Percentiles rank a stretch among this genome's conserved stretches.
Conservation (phyloP, 1,284 basidiomycete species). For the Trichosporon ovoides region DNA sequence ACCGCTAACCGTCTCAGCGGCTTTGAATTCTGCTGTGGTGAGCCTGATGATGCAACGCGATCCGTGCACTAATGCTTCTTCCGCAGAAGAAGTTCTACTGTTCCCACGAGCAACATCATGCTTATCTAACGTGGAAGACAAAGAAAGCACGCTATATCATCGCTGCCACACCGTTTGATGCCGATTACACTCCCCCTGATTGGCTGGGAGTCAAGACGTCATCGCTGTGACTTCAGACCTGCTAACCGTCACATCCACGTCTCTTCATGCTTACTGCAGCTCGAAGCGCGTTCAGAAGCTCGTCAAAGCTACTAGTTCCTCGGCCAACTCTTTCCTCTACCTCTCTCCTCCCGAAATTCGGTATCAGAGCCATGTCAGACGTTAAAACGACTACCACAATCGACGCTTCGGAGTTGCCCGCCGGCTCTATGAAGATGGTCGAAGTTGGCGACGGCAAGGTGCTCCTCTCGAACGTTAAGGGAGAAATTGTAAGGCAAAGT, state of each 20-base stretch:
- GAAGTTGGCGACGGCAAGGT: slow-evolving; percentile 72
- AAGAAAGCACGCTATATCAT: no score
- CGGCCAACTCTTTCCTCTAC: neutral
- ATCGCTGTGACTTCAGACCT: neutral
- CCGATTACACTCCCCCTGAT: neutral
- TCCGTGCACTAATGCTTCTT: no score
- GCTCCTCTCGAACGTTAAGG: slow-evolving; percentile 69
- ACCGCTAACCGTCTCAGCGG: no score
- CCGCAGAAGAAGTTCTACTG: no score
- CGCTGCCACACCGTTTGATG: neutral
- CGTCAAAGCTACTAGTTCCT: neutral
- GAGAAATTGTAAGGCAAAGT: slow-evolving; percentile 52
- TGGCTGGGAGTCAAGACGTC: slow-evolving; percentile 4
- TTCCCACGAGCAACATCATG: no score
- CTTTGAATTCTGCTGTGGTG: no score
- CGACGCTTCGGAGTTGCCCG: slow-evolving; percentile 57
- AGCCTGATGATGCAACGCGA: no score
- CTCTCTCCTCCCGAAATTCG: neutral
- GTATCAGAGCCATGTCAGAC: slow-evolving; percentile 14
- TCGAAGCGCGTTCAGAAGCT: slow-evolving; percentile 2
- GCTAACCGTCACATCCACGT: neutral
- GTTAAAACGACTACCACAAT: slow-evolving; percentile 27
- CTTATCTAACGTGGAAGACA: no score
- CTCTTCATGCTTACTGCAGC: neutral
- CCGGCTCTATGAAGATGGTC: slow-evolving; percentile 76